Evolutionary conservation across 1,284 basidiomycete genomes (phyloP).

Genomic region (Cryptococcus floricola): DNA sequence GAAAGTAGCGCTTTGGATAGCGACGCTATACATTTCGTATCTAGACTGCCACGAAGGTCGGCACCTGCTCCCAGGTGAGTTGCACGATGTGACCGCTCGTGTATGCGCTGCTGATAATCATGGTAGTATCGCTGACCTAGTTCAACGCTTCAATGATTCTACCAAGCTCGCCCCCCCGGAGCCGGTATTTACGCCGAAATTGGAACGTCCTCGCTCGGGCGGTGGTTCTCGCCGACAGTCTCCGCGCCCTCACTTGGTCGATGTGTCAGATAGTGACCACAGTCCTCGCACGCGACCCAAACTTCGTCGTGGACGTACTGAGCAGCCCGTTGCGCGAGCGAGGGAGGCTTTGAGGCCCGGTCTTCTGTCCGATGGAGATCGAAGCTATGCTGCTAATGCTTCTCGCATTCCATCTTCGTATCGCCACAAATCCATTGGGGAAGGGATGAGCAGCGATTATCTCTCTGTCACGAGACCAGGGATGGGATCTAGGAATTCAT

Average conservation of each 20-base stretch:
- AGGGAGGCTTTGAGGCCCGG: constrained; percentile 21
- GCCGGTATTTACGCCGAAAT: constrained; percentile 13
- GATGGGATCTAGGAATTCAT: constrained; percentile 9
- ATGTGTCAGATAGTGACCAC: constrained; percentile 47
- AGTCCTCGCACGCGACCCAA: constrained; percentile 29
- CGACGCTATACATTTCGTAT: constrained; percentile 49
- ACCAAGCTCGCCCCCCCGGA: constrained; percentile 10
- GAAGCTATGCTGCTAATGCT: constrained; percentile 82
- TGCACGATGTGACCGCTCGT: background rate
- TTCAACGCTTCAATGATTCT: constrained; percentile 63
- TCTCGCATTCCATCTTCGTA: constrained; percentile 32
- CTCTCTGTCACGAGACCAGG: constrained; percentile 5
- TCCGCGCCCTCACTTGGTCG: constrained; percentile 8
- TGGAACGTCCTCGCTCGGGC: constrained; percentile 29
- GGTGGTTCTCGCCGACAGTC: constrained; percentile 16
- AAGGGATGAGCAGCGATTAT: constrained; percentile 6
- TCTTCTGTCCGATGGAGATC: constrained; percentile 72
- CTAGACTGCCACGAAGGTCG: constrained; percentile 65
- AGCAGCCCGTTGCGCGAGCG: constrained; percentile 29
- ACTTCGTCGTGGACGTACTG: constrained; percentile 38
- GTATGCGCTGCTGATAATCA: constrained; percentile 37
- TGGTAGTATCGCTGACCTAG: constrained; percentile 71
- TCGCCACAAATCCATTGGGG: constrained; percentile 5
- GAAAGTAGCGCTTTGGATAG: constrained; percentile 42
- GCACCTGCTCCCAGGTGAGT: constrained; percentile 38